Evolutionary conservation across 2,329 filamentous ascomycete species (phyloP), one percentile per base, ranked within the genome.

Genomic region (Diatrype stigma): DNA sequence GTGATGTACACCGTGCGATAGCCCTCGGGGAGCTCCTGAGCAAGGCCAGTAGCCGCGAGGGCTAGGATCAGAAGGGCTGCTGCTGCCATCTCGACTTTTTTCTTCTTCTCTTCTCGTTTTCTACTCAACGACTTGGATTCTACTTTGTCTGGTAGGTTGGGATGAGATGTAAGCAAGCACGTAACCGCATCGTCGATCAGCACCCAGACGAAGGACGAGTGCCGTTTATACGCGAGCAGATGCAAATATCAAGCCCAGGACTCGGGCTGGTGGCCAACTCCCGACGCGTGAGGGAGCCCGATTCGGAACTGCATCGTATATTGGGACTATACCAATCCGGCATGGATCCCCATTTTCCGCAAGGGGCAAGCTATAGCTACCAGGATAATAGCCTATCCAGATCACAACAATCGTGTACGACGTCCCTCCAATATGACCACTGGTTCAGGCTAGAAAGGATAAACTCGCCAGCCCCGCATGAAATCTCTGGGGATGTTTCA

Each of bases 1-100:
- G 69, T 71, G 56, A 73, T 69, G 56, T 68, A 67, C 10, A 73
- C 71, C 16, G 59, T 64, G 26, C 63, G 60, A 60, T 71, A 72
- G 22, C 70, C 70, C 23, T 66, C 67, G 0, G 70, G 67, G 17
- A 58, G n/a, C n/a, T n/a, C 60, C 48, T 71, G 68, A 48, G 67
- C 63, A 1, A 70, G 52, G 53, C 66, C 64, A 1, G 65, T 62
- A 11, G 68, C 63, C 30, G 65, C 67, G 49, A 73, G 60, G 19
- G 67, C 60, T 42, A 67, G 55, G 4, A 66, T 37, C 46, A 69
- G 42, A 44, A 70, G 28, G 16, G 63, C 57, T 14, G 60, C 53
- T 28, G 34, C 12, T 17, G 34, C 12, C 34, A 37, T 37, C 34
- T 37, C 16, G 34, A 37, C 6, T 16, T 10, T 30, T 30, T 30